Evolutionary conservation across 805 yeast genomes (phyloP), one percentile per base, ranked within the genome.

Genomic region (Candida insectalens): DNA sequence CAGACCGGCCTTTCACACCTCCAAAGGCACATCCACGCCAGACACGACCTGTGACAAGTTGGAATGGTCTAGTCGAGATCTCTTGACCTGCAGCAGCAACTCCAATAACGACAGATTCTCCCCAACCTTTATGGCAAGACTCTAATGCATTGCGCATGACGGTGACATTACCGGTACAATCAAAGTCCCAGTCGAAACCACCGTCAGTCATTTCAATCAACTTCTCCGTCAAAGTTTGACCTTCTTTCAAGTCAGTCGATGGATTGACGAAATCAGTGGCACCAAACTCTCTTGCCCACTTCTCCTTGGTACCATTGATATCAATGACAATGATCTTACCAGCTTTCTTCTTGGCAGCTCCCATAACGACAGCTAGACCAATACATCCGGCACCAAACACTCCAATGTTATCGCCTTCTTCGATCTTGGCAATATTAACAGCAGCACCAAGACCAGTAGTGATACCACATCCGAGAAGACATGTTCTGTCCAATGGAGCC

Each of bases 11-110:
- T 66, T 92, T 92, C 55, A 92, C 87, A 59, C 97, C 98, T 52
- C 99, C 99, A 50, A 85, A 92, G n/a, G 99, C 99, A 53, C 95
- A 84, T 50, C 99, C 99, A 60, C 75, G 83, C 97, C 98, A 89
- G 34, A 83, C 95, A 65, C 98, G 80, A 49, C 99, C 99, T 27
- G 97, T 92, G 44, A 92, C 97, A 60, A 92, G 75, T 69, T 89
- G 97, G 83, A 92, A 92, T 41, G 99, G 98, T 64, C 97, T 77
- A 31, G 97, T 92, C 38, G 95, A 63, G 44, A 94, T 88, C 65
- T 92, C 97, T 63, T 87, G 71, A 45, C 98, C 99, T 27, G 96
- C 95, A 46, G 96, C 95, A 31, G 98, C 99, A 47, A 92, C 99
- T 60, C 98, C 98, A 55, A 92, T 92, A 51, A 92, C 69, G 48